Evolutionary conservation across 1,139 yeast species (phyloP).

Genomic region (Williopsis jadinii): DNA sequence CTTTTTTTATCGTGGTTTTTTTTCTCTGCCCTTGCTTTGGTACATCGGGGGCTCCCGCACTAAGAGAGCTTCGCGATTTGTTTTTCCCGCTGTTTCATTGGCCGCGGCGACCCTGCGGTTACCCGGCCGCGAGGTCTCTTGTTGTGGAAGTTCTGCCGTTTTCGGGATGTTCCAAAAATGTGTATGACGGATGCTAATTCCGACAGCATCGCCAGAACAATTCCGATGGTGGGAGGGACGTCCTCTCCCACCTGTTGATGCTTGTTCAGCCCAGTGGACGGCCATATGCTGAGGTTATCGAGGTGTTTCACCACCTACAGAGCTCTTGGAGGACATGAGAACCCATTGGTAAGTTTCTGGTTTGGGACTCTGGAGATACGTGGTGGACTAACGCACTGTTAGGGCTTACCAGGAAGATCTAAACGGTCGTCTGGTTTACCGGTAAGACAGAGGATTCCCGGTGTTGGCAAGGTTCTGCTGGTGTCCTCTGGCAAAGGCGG

Average conservation of each 20-base stretch:
- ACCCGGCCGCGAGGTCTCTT: not conserved
- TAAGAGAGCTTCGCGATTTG: constrained; percentile 3
- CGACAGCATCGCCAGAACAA: not conserved
- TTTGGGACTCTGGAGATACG: not conserved
- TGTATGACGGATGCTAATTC: too few species aligned
- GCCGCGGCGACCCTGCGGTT: not conserved
- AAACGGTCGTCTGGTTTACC: constrained; percentile 30
- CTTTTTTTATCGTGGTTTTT: too few species aligned
- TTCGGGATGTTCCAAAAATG: not conserved
- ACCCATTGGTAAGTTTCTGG: constrained; percentile 40
- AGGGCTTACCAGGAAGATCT: too few species aligned
- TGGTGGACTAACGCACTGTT: constrained; percentile 1
- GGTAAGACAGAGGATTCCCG: constrained; percentile 46
- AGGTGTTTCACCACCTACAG: too few species aligned
- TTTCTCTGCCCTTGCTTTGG: too few species aligned
- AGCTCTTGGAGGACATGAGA: constrained; percentile 31
- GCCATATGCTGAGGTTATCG: too few species aligned
- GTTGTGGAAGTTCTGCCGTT: not conserved
- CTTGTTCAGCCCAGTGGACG: too few species aligned
- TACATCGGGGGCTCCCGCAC: too few species aligned
- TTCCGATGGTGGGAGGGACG: too few species aligned
- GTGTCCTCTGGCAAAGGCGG: constrained; percentile 84
- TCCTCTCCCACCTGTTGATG: too few species aligned
- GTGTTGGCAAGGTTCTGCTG: constrained; percentile 53
- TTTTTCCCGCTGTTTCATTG: constrained; percentile 8